Evolutionary conservation across 139 green algal species (phyloP).

Genomic region (Coelastrella sp.): DNA sequence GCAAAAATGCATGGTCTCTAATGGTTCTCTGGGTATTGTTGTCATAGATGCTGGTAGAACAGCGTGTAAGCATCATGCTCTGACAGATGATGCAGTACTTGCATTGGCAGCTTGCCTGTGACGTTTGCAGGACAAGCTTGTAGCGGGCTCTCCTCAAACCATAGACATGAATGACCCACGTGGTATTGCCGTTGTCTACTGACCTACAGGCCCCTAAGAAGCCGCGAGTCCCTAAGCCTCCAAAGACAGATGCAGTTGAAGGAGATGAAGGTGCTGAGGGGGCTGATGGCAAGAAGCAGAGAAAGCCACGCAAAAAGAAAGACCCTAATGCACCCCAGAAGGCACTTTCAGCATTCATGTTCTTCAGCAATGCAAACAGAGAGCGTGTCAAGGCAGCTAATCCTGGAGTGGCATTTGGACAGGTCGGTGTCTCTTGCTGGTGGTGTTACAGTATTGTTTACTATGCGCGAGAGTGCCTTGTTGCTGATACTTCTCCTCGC

Average conservation of each 20-base stretch:
- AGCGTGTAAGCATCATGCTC: too few species aligned
- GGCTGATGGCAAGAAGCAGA: slow-evolving; percentile 38
- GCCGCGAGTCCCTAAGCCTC: slow-evolving; percentile 9
- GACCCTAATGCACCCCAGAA: slow-evolving; percentile 90
- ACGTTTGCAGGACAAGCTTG: too few species aligned
- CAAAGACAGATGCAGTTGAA: neutral
- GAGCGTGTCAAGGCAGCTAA: slow-evolving; percentile 74
- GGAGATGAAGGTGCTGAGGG: neutral
- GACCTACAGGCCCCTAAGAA: slow-evolving; percentile 23
- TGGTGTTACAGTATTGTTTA: too few species aligned
- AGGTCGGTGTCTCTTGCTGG: slow-evolving; percentile 28
- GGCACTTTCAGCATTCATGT: slow-evolving; percentile 89
- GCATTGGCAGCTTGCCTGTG: too few species aligned
- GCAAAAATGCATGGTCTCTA: too few species aligned
- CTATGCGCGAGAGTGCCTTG: too few species aligned
- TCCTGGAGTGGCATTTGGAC: slow-evolving; percentile 53
- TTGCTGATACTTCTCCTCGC: too few species aligned
- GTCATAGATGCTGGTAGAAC: too few species aligned
- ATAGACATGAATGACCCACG: too few species aligned
- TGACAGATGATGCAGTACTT: too few species aligned
- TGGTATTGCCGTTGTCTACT: too few species aligned
- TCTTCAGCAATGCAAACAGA: slow-evolving; percentile 77
- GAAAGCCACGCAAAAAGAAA: slow-evolving; percentile 78
- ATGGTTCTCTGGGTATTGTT: neutral
- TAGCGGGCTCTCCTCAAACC: too few species aligned